phyloP scores from a whole-genome alignment of 371 early-diverging fungal genomes.

The Thermomucor indicae-seudaticae region DNA sequence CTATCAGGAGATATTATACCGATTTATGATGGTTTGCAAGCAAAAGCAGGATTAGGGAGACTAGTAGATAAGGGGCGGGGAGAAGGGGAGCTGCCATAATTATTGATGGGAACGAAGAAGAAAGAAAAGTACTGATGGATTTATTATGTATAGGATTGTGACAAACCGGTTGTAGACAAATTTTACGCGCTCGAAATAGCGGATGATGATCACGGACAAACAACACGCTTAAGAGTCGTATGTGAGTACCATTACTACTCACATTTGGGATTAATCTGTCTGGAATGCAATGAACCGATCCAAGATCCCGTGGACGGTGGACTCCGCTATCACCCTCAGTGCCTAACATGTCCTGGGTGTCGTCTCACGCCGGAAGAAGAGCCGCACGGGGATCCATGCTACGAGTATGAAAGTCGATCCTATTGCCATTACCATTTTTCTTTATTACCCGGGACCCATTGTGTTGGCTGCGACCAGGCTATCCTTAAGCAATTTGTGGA shows the following conservation, averaged over 20 bases:
- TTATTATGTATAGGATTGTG: constrained; percentile 11
- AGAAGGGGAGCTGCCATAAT: neutral
- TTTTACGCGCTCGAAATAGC: constrained; percentile 10
- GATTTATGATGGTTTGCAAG: neutral
- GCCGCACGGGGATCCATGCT: constrained; percentile 59
- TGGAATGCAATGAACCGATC: neutral
- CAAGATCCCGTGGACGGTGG: constrained; percentile 4
- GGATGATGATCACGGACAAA: neutral
- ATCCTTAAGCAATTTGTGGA: constrained; percentile 94
- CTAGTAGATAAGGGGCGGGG: neutral
- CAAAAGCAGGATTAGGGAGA: neutral
- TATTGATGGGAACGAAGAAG: neutral
- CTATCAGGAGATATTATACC: too few species aligned
- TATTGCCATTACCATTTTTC: constrained; percentile 94
- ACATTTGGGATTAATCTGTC: constrained; percentile 1
- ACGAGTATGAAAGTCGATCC: constrained; percentile 81
- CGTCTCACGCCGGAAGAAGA: neutral
- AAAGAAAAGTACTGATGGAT: neutral
- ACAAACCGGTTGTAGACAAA: constrained; percentile 10
- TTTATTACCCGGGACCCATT: constrained; percentile 74
- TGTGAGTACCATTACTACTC: constrained; percentile 14
- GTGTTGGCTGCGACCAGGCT: constrained; percentile 90
- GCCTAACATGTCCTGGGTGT: constrained; percentile 12
- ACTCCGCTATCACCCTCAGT: constrained; percentile 11
- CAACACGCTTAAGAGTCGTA: constrained; percentile 3